Evolutionary conservation across 805 yeast genomes (phyloP).

Genomic region (Saccharomycopsis sp.): DNA sequence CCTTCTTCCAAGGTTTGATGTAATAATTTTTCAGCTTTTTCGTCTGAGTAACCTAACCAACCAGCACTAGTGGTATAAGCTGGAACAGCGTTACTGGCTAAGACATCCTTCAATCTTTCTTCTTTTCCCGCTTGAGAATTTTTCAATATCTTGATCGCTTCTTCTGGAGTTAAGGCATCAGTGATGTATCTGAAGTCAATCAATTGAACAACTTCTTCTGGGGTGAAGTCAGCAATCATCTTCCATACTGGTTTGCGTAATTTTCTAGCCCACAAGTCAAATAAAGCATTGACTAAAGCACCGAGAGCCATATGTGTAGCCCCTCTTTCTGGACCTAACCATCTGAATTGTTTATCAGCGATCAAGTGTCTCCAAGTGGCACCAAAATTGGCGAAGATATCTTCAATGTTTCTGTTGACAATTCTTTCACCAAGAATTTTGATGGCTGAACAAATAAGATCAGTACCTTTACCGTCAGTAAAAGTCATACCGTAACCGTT

Average conservation of each 20-base stretch:
- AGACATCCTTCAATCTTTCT: slow-evolving; percentile 29
- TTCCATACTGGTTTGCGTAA: slow-evolving; percentile 36
- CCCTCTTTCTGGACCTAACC: slow-evolving; percentile 42
- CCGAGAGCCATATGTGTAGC: slow-evolving; percentile 36
- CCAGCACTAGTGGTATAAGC: slow-evolving; percentile 41
- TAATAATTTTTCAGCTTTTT: slow-evolving; percentile 32
- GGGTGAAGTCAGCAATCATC: slow-evolving; percentile 35
- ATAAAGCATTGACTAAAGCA: slow-evolving; percentile 35
- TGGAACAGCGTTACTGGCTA: slow-evolving; percentile 32
- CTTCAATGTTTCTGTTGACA: slow-evolving; percentile 29
- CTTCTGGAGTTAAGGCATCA: slow-evolving; percentile 39
- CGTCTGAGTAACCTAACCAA: slow-evolving; percentile 37
- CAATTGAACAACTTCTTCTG: slow-evolving; percentile 34
- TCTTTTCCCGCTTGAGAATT: slow-evolving; percentile 29
- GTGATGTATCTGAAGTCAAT: slow-evolving; percentile 37
- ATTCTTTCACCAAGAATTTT: slow-evolving; percentile 33
- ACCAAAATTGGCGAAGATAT: slow-evolving; percentile 33
- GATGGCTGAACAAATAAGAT: slow-evolving; percentile 31
- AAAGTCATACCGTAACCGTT: slow-evolving; percentile 38
- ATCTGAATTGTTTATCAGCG: slow-evolving; percentile 35
- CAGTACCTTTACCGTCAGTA: slow-evolving; percentile 35
- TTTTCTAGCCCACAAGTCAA: slow-evolving; percentile 38
- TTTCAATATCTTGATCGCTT: slow-evolving; percentile 31
- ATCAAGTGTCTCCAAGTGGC: slow-evolving; percentile 36
- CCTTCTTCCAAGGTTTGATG: slow-evolving; percentile 32